Percentiles rank a stretch among this genome's conserved stretches.
These are phyloP conservation scores for Wallacemonas rigidus DNA, from an alignment of 208 protist species.

Conservation along the genomic window DNA sequence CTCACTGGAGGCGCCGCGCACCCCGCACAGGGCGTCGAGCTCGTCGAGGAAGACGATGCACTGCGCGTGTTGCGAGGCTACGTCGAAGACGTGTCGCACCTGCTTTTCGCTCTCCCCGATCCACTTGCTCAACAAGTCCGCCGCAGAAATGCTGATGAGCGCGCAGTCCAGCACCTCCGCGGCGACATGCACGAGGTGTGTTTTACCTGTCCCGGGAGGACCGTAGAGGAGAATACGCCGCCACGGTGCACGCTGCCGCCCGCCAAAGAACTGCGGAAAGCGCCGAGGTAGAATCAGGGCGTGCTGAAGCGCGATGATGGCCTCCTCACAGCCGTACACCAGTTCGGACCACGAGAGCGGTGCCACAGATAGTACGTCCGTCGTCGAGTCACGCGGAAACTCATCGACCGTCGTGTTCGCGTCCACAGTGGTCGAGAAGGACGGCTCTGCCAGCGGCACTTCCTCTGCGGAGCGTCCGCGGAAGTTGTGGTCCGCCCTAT, in stretches of 20 bases:
- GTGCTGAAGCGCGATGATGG: constrained; percentile 96
- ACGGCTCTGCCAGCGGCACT: too few species aligned
- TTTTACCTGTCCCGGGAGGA: constrained; percentile 97
- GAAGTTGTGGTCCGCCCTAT: too few species aligned
- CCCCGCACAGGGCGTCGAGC: constrained; percentile 90
- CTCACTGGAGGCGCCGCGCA: constrained; percentile 69
- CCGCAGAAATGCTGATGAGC: constrained; percentile 93
- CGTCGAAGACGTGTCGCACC: constrained; percentile 93
- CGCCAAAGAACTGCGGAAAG: constrained; percentile 97
- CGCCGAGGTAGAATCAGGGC: constrained; percentile 96
- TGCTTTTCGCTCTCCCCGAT: constrained; percentile 97
- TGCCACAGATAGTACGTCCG: background rate
- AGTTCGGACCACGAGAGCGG: constrained; percentile 67
- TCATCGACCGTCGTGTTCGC: too few species aligned
- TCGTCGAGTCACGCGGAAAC: background rate
- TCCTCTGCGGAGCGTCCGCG: too few species aligned
- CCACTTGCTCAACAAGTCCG: constrained; percentile 97
- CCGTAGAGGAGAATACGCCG: constrained; percentile 98
- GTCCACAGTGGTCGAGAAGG: too few species aligned
- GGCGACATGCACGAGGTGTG: constrained; percentile 97
- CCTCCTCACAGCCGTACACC: constrained; percentile 95
- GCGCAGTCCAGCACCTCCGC: constrained; percentile 88
- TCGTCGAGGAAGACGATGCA: constrained; percentile 95
- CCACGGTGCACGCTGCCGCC: constrained; percentile 87
- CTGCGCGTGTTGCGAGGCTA: constrained; percentile 42